Conservation (phyloP, 805 yeast species). For the Myxozyma sirexii region DNA sequence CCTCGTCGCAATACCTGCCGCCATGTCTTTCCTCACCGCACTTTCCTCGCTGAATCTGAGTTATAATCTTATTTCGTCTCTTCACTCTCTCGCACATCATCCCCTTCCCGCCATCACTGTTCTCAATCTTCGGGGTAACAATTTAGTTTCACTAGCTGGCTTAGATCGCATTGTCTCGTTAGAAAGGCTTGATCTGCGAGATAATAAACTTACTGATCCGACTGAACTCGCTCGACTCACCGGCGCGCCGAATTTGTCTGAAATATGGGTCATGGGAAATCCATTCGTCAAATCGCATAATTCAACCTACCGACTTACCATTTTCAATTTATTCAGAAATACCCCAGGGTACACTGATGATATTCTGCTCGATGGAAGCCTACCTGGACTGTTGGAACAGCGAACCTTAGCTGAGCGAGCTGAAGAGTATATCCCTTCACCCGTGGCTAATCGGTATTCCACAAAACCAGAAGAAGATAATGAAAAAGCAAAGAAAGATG, state of each 20-base stretch:
- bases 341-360: slow-evolving; percentile 35
- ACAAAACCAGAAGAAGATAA: neutral
- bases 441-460: neutral
- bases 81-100: slow-evolving; percentile 29
- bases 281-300: slow-evolving; percentile 35
- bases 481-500: neutral
- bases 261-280: slow-evolving; percentile 37
- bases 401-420: slow-evolving; percentile 33
- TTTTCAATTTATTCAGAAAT: slow-evolving; percentile 36
- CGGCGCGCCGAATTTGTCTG: slow-evolving; percentile 31
- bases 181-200: slow-evolving; percentile 37
- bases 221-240: slow-evolving; percentile 35
- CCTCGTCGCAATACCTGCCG: slow-evolving; percentile 55
- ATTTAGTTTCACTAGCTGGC: slow-evolving; percentile 35
- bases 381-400: slow-evolving; percentile 38
- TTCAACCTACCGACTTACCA: slow-evolving; percentile 33
- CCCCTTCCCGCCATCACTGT: slow-evolving; percentile 32
- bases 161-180: slow-evolving; percentile 34
- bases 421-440: slow-evolving; percentile 25
- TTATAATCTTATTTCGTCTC: slow-evolving; percentile 53
- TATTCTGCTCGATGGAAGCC: slow-evolving; percentile 35
- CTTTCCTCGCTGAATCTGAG: slow-evolving; percentile 63
- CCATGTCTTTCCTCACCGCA: slow-evolving; percentile 53
- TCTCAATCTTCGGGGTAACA: slow-evolving; percentile 36
- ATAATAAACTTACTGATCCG: slow-evolving; percentile 35